These are phyloP conservation scores for Sphaerulina musiva DNA, from an alignment of 2,329 filamentous ascomycete species.

Conservation along the genomic window DNA sequence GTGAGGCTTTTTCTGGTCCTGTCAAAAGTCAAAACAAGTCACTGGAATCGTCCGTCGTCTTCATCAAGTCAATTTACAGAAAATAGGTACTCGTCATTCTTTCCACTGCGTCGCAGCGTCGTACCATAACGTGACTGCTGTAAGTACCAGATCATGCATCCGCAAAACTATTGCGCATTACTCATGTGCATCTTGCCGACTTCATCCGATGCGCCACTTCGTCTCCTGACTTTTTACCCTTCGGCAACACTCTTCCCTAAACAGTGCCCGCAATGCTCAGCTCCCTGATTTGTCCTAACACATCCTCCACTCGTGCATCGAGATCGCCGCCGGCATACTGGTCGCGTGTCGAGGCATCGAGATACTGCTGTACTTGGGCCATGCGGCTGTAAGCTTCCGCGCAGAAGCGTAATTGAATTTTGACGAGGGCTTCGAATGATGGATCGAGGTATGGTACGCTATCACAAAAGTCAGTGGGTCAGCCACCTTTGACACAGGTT, in stretches of 20 bases:
- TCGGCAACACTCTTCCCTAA: constrained; percentile 26
- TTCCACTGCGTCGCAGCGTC: neutral
- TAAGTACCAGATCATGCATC: neutral
- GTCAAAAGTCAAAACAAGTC: neutral
- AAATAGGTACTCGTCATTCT: neutral
- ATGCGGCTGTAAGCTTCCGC: constrained; percentile 95
- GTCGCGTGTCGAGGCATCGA: constrained; percentile 90
- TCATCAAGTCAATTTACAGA: neutral
- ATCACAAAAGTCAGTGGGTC: constrained; percentile 1
- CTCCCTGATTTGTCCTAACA: constrained; percentile 93
- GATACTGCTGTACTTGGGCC: constrained; percentile 95
- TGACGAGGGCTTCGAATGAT: constrained; percentile 93
- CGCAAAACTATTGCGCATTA: neutral
- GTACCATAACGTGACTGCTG: neutral
- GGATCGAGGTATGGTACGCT: constrained; percentile 90
- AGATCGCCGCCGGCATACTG: constrained; percentile 92
- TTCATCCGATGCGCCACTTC: too few relatives aligned
- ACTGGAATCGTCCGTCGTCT: too few relatives aligned
- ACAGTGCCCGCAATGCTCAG: constrained; percentile 82
- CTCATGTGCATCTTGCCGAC: neutral
- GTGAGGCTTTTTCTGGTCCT: too few relatives aligned
- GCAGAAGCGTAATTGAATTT: constrained; percentile 96
- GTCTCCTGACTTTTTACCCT: neutral
- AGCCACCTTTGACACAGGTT: neutral
- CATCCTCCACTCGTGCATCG: constrained; percentile 87